phyloP scores from a whole-genome alignment of 2,329 filamentous ascomycete species.

The Teratosphaeria nubilosa region DNA sequence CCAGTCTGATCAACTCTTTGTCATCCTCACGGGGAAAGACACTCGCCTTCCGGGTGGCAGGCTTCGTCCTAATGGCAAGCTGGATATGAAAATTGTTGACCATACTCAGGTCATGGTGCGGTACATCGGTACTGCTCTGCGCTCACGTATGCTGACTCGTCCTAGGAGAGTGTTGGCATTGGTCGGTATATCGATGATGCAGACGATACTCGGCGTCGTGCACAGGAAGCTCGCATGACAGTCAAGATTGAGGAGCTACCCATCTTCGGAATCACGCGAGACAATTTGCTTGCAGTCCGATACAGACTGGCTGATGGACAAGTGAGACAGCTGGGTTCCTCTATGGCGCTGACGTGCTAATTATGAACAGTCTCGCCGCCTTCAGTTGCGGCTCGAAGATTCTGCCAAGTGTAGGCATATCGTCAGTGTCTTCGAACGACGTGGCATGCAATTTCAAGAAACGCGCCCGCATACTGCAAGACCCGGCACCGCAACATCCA shows the following conservation, averaged over 20 bases:
- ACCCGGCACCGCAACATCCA: slow-evolving; percentile 6
- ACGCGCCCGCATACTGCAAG: slow-evolving; percentile 14
- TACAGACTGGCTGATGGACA: slow-evolving; percentile 28
- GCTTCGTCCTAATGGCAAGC: slow-evolving; percentile 2
- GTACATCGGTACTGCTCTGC: slow-evolving; percentile 2
- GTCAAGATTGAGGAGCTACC: slow-evolving; percentile 32
- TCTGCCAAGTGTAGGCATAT: slow-evolving; percentile 14
- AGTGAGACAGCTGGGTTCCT: slow-evolving; percentile 16
- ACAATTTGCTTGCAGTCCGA: slow-evolving; percentile 31
- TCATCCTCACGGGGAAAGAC: slow-evolving; percentile 13
- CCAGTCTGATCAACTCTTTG: slow-evolving; percentile 19
- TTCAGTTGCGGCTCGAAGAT: slow-evolving; percentile 23
- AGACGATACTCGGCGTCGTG: slow-evolving; percentile 5
- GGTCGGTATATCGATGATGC: slow-evolving; percentile 17
- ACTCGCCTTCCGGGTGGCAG: not conserved
- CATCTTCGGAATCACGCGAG: slow-evolving; percentile 33
- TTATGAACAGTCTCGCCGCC: slow-evolving; percentile 16
- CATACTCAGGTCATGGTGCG: slow-evolving; percentile 9
- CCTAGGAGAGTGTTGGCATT: slow-evolving; percentile 23
- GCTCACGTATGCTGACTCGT: not conserved
- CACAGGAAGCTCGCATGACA: slow-evolving; percentile 18
- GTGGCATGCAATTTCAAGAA: slow-evolving; percentile 21
- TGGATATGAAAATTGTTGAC: slow-evolving; percentile 11
- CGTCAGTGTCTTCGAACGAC: slow-evolving; percentile 12
- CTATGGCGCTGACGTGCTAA: not conserved